phyloP scores from a whole-genome alignment of 2,329 filamentous ascomycete genomes.

The Penicillium nordicum region DNA sequence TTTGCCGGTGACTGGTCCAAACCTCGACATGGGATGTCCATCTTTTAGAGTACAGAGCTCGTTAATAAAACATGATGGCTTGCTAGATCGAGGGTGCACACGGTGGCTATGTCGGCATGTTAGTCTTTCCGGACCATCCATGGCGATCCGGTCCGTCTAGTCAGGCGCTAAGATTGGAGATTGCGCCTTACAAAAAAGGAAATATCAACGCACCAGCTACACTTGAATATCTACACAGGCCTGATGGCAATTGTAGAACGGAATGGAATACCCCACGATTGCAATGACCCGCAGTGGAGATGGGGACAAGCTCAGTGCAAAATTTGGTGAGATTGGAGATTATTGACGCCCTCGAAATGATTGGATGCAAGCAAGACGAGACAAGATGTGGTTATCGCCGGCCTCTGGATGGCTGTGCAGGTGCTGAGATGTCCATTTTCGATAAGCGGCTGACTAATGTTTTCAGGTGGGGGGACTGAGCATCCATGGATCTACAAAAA shows the following conservation, averaged over 20 bases:
- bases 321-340: slow-evolving; percentile 1
- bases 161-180: not conserved
- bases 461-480: not conserved
- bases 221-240: slow-evolving; percentile 11
- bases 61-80: not conserved
- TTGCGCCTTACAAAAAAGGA: not conserved
- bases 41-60: slow-evolving; percentile 6
- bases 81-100: not conserved
- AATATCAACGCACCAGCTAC: not conserved
- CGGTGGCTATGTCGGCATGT: not conserved
- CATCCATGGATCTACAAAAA: too few species aligned
- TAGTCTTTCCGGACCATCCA: slow-evolving; percentile 5
- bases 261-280: slow-evolving; percentile 18
- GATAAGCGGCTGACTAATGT: slow-evolving; percentile 7
- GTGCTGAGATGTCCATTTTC: not conserved
- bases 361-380: slow-evolving; percentile 11
- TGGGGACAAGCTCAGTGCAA: slow-evolving; percentile 4
- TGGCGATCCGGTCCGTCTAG: not conserved
- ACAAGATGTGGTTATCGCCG: slow-evolving; percentile 17
- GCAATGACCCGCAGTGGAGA: slow-evolving; percentile 20
- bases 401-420: slow-evolving; percentile 20
- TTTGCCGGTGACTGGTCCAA: slow-evolving; percentile 24
- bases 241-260: slow-evolving; percentile 3
- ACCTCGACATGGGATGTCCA: slow-evolving; percentile 10
- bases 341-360: slow-evolving; percentile 10